Evolutionary conservation across 768 basidiomycete genomes (phyloP).

Genomic region (Lepiota subincarnata): DNA sequence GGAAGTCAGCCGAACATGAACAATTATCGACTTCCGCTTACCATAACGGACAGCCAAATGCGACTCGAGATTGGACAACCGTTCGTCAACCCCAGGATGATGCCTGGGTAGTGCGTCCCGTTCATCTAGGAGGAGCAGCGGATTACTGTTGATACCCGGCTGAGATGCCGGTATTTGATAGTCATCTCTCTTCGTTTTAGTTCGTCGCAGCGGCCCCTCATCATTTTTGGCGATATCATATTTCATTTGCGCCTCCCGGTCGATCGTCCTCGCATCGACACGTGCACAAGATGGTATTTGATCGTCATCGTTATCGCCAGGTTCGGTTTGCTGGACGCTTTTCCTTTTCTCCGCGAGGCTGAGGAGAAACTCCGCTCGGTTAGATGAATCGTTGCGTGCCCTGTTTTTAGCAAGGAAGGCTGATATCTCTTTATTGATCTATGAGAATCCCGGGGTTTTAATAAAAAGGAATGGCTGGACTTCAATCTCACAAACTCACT

Average conservation of each 20-base stretch:
- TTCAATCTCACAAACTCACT: conserved; percentile 36
- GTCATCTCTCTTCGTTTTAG: conserved; percentile 45
- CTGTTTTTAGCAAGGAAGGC: conserved; percentile 66
- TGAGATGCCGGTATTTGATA: conserved; percentile 12
- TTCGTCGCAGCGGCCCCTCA: conserved; percentile 58
- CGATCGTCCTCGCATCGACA: conserved; percentile 63
- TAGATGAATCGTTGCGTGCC: conserved; percentile 71
- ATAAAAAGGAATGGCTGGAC: conserved; percentile 8
- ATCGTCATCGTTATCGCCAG: conserved; percentile 10
- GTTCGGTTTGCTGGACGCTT: conserved; percentile 31
- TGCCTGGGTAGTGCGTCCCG: conserved; percentile 21
- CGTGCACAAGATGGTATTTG: conserved; percentile 60
- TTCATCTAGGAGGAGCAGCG: neutral
- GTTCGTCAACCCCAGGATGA: conserved; percentile 62
- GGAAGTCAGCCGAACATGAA: neutral
- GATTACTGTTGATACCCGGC: neutral
- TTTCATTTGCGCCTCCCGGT: conserved; percentile 78
- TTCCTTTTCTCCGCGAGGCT: conserved; percentile 53
- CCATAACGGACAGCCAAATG: conserved; percentile 76
- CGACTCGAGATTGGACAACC: conserved; percentile 62
- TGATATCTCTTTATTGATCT: conserved; percentile 73
- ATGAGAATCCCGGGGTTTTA: conserved; percentile 5
- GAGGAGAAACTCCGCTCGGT: conserved; percentile 69
- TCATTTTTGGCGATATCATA: conserved; percentile 87
- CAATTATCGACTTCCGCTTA: conserved; percentile 23